Evolutionary conservation across 148 eudicot species (phyloP).

Genomic region (Vaccinium vitisidaea): DNA sequence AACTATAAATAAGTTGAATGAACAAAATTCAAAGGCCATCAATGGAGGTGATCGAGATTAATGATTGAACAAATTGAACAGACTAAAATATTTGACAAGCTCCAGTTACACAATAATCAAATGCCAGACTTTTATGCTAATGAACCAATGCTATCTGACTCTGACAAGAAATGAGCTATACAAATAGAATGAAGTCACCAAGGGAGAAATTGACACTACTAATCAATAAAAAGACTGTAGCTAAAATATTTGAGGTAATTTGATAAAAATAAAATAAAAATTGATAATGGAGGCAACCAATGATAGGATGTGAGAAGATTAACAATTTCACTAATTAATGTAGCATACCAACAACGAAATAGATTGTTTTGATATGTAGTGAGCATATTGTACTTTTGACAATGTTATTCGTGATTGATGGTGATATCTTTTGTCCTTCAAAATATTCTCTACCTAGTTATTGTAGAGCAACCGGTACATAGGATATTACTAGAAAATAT

Average conservation of each 20-base stretch:
- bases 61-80: not conserved
- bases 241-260: not conserved
- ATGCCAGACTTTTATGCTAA: too few relatives aligned
- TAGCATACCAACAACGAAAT: not conserved
- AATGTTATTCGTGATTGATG: not conserved
- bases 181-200: not conserved
- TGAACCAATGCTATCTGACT: too few relatives aligned
- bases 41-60: not conserved
- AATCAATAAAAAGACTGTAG: not conserved
- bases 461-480: not conserved
- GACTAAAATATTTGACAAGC: not conserved
- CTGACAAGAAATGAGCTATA: not conserved
- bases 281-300: not conserved
- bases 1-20: not conserved
- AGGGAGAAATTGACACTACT: not conserved
- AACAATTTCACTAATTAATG: not conserved
- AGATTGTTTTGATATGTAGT: not conserved
- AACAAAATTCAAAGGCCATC: not conserved
- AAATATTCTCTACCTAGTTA: not conserved
- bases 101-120: not conserved
- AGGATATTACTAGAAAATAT: not conserved
- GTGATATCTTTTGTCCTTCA: not conserved
- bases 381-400: not conserved
- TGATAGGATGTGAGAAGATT: not conserved
- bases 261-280: not conserved